Evolutionary conservation across 768 basidiomycete species (phyloP), one percentile per base, ranked within the genome.

Genomic region (Lactifluus hygrophoroides): DNA sequence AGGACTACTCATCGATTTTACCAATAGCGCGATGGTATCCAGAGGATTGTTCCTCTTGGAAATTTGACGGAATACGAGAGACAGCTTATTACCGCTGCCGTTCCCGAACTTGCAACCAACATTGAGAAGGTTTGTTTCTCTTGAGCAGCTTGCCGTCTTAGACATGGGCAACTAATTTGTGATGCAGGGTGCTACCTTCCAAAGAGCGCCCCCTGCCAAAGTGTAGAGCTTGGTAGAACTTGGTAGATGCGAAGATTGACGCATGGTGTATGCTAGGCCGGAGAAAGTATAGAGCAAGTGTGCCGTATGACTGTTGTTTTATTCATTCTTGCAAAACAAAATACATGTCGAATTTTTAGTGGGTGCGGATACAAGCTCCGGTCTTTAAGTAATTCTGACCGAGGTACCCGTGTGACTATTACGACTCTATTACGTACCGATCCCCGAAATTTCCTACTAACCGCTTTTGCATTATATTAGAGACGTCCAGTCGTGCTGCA

Each of bases 21-120:
- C 53, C 25, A 53, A 48, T 11, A 28, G 40, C 35, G 5, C 42
- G 10, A 82, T 58, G 96, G 95, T 68, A 85, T 94, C 51, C 78
- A 79, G 66, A 90, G 84, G 74, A 92, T 99, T 68, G 72, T 80
- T 65, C 72, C 85, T n/a, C 78, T 98, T 42, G 95, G 94, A 4
- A 76, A 76, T 48, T 73, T 94, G 66, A 83, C 84, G 2, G 77
- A 78, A 1, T 80, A 75, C 53, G 95, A 99, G 78, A 71, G 83
- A 66, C 73, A 66, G n/a, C 84, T 98, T 56, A 70, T 99, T 69
- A 74, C 80, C 64, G 87, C 86, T 65, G 90, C 89, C 40, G 69
- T 97, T 55, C 85, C 88, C 13, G 94, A 97, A 70, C 79, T 95
- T 34, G 66, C 69, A 50, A 76, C 67, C 53, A 93, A 84, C 74